Conservation (phyloP, 1,284 basidiomycete species). For the Apiotrichum sp. region DNA sequence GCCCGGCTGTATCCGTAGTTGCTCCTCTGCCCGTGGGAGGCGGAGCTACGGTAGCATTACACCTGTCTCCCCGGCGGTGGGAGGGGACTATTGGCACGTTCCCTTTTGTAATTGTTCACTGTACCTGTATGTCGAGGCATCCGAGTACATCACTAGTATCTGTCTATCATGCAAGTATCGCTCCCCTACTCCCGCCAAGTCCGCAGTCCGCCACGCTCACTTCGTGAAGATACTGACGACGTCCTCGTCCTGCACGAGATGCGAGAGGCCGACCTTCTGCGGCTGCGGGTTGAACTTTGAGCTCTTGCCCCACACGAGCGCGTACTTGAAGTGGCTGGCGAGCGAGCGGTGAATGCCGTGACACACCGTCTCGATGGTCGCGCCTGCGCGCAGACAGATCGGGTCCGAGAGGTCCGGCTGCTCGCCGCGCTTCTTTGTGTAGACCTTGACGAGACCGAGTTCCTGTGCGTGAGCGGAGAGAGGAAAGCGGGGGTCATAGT, state of each 20-base stretch:
- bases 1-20: too few species aligned
- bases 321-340: constrained; percentile 77
- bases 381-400: constrained; percentile 84
- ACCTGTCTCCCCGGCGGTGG: too few species aligned
- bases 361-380: constrained; percentile 91
- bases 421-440: constrained; percentile 90
- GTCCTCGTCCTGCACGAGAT: constrained; percentile 88
- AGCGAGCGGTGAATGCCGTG: constrained; percentile 85
- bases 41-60: too few species aligned
- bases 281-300: constrained; percentile 87
- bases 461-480: constrained; percentile 49
- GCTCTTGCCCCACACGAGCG: constrained; percentile 87
- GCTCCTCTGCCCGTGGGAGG: too few species aligned
- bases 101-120: too few species aligned
- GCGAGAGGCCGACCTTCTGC: constrained; percentile 81
- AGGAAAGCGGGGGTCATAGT: too few species aligned
- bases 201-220: constrained; percentile 14
- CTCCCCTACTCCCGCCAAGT: too few species aligned
- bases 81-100: too few species aligned
- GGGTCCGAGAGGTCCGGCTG: constrained; percentile 88
- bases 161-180: too few species aligned
- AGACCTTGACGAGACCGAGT: constrained; percentile 79
- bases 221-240: constrained; percentile 55
- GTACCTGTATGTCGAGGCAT: too few species aligned
- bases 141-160: too few species aligned